Evolutionary conservation across 2,329 filamentous ascomycete species (phyloP), one percentile per base, ranked within the genome.

Genomic region (Chaetomiaceae sp.): DNA sequence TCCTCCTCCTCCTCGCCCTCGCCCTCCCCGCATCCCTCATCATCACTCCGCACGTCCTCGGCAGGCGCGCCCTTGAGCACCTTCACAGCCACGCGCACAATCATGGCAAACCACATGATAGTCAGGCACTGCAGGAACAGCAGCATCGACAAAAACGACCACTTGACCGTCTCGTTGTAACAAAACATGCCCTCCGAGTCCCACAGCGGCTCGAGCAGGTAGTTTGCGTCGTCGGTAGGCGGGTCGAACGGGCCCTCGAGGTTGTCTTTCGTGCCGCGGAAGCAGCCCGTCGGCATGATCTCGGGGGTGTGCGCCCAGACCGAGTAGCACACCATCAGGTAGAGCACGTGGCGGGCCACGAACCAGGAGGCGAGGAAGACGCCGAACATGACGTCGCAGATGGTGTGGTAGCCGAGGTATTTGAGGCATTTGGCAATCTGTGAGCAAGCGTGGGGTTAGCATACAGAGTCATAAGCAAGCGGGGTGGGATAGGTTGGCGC

Each of bases 361-460:
- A 96, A 79, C 94, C 94, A 99, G 48, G 83, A 82, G 15, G 89
- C 64, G 72, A 97, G 87, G 72, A 97, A 96, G 23, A 92, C 68
- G 34, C 84, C 91, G 66, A 97, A 97, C 46, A 84, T 82, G 57
- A 85, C 72, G 67, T 97, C 94, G 75, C 91, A 96, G 50, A 85
- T 72, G 4, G 74, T 85, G 58, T 83, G 82, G 70, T 81, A 90
- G 57, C 87, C 87, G 47, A 91, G 75, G 68, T 97, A 99, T 70
- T 96, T 96, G 62, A 97, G 82, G 64, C 91, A 89, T 72, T 99
- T 99, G 62, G 94, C 94, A 27, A 84, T 75, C 90, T 95, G 17
- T 8, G 25, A 4, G 23, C 7, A 2, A 6, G 6, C 3, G 19
- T 8, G 29, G 25, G 12, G 23, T 55, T 33, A 54, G 49, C 49